Evolutionary conservation across 805 yeast genomes (phyloP), one percentile per base, ranked within the genome.

Genomic region (Spathaspora arborariae): DNA sequence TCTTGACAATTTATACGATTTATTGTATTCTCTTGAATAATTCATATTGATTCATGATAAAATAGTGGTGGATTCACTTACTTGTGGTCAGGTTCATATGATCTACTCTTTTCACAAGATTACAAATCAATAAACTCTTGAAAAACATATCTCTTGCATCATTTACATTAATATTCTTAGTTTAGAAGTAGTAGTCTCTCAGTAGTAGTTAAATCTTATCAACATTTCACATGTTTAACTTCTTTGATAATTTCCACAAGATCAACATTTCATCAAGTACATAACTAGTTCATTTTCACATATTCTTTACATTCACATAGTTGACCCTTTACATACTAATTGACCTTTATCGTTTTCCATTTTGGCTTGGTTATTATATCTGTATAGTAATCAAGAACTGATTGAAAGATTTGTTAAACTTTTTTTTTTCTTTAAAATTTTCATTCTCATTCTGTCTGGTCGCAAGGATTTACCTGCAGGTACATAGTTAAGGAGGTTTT

Each of bases 271-370:
- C 35, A 13, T 13, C 35, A 30, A 2, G 35, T 30, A 15, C 6
- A 13, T 10, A 13, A 30, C 35, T 22, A n/a, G 35, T 30, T 30
- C n/a, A 13, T 30, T n/a, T n/a, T 30, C 35, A 15, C 35, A 30
- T 30, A 30, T 30, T 30, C 35, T 30, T 30, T 16, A 30, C n/a
- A 30, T 8, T 13, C 35, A 10, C 18, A 30, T 13, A 4, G 35
- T n/a, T 13, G 35, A 30, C 22, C 40, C 45, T 43, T n/a, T 63
- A 88, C 96, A 78, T 88, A 89, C 97, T 80, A 90, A 85, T 84
- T 90, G 96, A 79, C 99, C 98, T 83, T 88, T 90, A 78, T 94
- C 98, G 99, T 94, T 92, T 86, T 92, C 98, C 99, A 92, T 92
- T 72, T 78, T 89, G 86, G 27, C 21, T 34, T 18, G n/a, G n/a